These are phyloP conservation scores for Wickerhamiella dianesei DNA, from an alignment of 805 yeast species.

Conservation along the genomic window DNA sequence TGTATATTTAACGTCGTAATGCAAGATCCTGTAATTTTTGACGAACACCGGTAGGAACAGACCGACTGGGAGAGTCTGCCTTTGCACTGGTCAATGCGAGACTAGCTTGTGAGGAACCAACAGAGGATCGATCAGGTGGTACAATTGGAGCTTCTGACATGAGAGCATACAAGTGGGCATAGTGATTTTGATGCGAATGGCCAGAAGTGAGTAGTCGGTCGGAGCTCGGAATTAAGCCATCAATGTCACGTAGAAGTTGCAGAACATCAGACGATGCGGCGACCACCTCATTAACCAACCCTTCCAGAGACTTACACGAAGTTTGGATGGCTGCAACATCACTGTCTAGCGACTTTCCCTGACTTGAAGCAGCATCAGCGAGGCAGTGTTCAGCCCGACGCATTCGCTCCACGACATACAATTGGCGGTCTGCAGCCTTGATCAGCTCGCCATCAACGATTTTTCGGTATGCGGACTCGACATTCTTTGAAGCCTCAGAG, in stretches of 20 bases:
- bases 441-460: not conserved
- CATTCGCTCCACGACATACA: not conserved
- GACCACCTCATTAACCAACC: not conserved
- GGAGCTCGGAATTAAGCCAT: not conserved
- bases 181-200: constrained; percentile 1
- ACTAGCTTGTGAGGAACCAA: not conserved
- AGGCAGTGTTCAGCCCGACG: not conserved
- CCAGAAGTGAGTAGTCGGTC: constrained; percentile 1
- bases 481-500: not conserved
- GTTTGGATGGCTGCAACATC: not conserved
- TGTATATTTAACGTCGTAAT: not conserved
- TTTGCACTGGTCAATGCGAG: not conserved
- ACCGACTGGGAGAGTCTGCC: not conserved
- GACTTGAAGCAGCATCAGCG: not conserved
- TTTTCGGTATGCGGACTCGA: not conserved
- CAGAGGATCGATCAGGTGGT: not conserved
- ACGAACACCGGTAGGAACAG: not conserved
- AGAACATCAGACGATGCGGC: not conserved
- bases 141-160: not conserved
- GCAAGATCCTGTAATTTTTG: not conserved
- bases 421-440: not conserved
- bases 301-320: not conserved
- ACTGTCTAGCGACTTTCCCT: not conserved
- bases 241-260: not conserved
- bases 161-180: constrained; percentile 1